A percentile compares a stretch with the other conserved stretches of the same genome.
Conservation (phyloP, 164 flowering plant species). For the Stephania cephalantha region DNA sequence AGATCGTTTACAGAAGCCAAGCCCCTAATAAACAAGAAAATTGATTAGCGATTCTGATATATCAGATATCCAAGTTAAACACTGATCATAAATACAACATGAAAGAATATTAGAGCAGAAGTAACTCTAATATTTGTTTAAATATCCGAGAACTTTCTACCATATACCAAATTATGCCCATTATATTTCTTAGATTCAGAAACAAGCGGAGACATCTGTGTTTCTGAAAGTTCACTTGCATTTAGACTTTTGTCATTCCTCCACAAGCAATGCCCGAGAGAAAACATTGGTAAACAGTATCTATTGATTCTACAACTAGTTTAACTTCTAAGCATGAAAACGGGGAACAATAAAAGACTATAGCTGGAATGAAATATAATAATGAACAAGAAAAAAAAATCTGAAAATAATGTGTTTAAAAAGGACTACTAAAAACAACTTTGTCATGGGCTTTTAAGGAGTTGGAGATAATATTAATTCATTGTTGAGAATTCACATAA, state of each 20-base stretch:
- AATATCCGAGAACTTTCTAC: neutral
- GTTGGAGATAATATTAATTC: too few relatives aligned
- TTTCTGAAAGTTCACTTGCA: neutral
- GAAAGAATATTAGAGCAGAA: neutral
- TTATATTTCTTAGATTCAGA: neutral
- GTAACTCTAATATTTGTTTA: neutral
- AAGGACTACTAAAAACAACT: too few relatives aligned
- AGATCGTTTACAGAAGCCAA: slow-evolving; percentile 45
- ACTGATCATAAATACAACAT: neutral
- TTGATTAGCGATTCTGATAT: slow-evolving; percentile 1
- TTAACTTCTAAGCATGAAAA: neutral
- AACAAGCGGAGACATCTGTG: neutral
- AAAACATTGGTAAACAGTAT: neutral
- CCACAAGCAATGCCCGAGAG: neutral
- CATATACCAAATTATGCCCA: neutral
- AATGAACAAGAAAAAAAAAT: too few relatives aligned
- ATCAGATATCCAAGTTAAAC: neutral
- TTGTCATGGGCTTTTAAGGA: too few relatives aligned
- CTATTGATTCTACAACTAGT: neutral
- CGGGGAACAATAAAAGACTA: too few relatives aligned
- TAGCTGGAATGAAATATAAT: too few relatives aligned
- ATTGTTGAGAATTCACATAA: too few relatives aligned
- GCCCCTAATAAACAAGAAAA: slow-evolving; percentile 49
- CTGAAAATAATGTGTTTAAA: too few relatives aligned
- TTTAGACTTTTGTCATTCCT: neutral